Evolutionary conservation across 78 protist species (phyloP).

Genomic region (Capsaspora owczarzaki): DNA sequence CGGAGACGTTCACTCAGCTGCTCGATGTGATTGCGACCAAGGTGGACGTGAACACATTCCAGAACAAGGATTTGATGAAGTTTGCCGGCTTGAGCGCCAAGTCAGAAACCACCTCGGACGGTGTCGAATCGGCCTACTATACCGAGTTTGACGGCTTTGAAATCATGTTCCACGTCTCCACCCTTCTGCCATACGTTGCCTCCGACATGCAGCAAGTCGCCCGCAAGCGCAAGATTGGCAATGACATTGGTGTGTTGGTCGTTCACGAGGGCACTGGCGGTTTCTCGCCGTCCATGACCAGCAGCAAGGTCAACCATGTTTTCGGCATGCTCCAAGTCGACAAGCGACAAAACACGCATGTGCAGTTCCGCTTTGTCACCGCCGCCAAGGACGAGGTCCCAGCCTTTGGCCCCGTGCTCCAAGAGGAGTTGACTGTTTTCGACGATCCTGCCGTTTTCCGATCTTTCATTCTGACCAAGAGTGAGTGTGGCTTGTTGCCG

Average conservation of each 20-base stretch:
- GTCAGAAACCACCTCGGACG: not conserved
- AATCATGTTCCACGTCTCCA: conserved; percentile 24
- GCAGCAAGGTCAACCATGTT: not conserved
- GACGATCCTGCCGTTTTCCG: no score
- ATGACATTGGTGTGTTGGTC: conserved; percentile 18
- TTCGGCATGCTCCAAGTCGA: not conserved
- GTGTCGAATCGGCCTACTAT: not conserved
- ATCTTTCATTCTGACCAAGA: no score
- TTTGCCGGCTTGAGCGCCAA: not conserved
- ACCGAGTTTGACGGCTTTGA: not conserved
- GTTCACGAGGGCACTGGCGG: not conserved
- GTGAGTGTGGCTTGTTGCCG: no score
- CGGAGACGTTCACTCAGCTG: not conserved
- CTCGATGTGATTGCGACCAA: not conserved
- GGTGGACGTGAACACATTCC: not conserved
- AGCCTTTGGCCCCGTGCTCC: no score
- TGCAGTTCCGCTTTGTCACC: no score
- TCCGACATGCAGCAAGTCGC: conserved; percentile 13
- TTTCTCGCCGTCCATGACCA: not conserved
- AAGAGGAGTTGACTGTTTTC: no score
- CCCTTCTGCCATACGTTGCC: conserved; percentile 14
- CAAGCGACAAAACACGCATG: no score
- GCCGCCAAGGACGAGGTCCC: no score
- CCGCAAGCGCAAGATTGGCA: conserved; percentile 24
- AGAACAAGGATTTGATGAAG: not conserved